Evolutionary conservation across 2,329 filamentous ascomycete genomes (phyloP).

Genomic region (Alternaria conjuncta): DNA sequence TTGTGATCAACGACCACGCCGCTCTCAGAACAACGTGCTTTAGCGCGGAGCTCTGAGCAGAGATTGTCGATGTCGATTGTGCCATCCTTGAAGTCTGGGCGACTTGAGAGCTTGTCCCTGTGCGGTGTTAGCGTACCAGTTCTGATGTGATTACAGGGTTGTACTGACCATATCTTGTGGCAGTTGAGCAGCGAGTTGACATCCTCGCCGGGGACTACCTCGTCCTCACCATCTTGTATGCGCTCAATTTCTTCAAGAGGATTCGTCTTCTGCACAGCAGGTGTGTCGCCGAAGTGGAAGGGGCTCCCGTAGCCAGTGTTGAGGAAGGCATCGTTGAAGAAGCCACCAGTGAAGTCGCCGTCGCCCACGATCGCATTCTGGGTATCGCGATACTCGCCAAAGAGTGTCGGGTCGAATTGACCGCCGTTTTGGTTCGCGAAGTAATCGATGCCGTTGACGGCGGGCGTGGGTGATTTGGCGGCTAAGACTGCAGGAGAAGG

Average conservation of each 20-base stretch:
- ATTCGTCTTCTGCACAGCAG: constrained; percentile 60
- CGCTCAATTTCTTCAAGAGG: constrained; percentile 81
- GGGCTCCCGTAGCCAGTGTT: constrained; percentile 78
- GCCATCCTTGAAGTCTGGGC: constrained; percentile 84
- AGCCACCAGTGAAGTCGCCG: constrained; percentile 71
- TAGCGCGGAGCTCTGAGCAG: constrained; percentile 90
- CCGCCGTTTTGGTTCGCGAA: constrained; percentile 81
- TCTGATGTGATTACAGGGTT: background rate
- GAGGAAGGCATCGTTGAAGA: constrained; percentile 79
- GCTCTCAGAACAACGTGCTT: constrained; percentile 91
- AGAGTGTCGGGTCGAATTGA: constrained; percentile 88
- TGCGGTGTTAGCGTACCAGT: constrained; percentile 38
- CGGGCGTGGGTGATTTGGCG: constrained; percentile 39
- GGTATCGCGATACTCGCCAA: constrained; percentile 89
- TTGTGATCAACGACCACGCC: constrained; percentile 88
- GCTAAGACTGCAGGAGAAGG: constrained; percentile 45
- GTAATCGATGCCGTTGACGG: constrained; percentile 70
- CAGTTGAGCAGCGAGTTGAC: constrained; percentile 75
- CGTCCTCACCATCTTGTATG: constrained; percentile 73
- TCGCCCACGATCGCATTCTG: constrained; percentile 78
- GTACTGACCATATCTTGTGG: constrained; percentile 87
- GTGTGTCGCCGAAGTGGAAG: constrained; percentile 69
- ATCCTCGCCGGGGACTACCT: constrained; percentile 65
- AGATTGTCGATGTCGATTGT: constrained; percentile 93
- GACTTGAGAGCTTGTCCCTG: constrained; percentile 90